Base-by-base conservation (phyloP, 352 stramenopile species). In the Saprolegnia parasitica region DNA sequence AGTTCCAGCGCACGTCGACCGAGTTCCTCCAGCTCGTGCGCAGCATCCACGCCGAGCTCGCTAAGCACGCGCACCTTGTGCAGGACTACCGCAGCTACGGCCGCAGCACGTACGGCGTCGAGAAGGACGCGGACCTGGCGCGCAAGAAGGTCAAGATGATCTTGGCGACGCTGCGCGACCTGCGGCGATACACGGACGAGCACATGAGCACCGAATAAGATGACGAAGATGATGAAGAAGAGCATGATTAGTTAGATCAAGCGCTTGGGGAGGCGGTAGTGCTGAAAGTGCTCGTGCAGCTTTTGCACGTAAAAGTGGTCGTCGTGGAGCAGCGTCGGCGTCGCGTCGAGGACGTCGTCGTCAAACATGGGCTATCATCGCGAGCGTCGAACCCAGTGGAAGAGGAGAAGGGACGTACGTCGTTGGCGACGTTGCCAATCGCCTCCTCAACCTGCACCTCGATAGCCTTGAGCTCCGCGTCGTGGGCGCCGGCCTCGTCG, bases 11-110 rank as follows among this genome's bases (percentile, higher is more conserved):
- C 60, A 72, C 86, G 23, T 89, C 84, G 68, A 91, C 82, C 49
- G 84, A 93, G 70, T 95, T 95, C 73, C 74, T 95, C 65, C 86
- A 93, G 76, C 80, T 93, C 52, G 79, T 95, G n/a, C 83, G 88
- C 63, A 83, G 91, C 71, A 89, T 95, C 67, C 86, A 95, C 77
- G 78, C 80, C 8, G 86, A 95, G 67, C 77, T 95, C 21, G 86
- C 84, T 18, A 81, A 79, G 73, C 84, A 95, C 72, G 89, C 92
- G 68, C 86, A 95, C 74, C 71, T 95, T 20, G 86, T 95, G 37
- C 88, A 83, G 56, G 83, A 95, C 74, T 95, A 95, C 72, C 86
- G 86, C 58, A 87, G 78, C 15, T 95, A 87, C 71, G 83, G 81
- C 29, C 84, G 86, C 67, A 93, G 84, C 73, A 89, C 84, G 56